phyloP scores from a whole-genome alignment of 441 rosid species.

The Syzygium syzygioides region DNA sequence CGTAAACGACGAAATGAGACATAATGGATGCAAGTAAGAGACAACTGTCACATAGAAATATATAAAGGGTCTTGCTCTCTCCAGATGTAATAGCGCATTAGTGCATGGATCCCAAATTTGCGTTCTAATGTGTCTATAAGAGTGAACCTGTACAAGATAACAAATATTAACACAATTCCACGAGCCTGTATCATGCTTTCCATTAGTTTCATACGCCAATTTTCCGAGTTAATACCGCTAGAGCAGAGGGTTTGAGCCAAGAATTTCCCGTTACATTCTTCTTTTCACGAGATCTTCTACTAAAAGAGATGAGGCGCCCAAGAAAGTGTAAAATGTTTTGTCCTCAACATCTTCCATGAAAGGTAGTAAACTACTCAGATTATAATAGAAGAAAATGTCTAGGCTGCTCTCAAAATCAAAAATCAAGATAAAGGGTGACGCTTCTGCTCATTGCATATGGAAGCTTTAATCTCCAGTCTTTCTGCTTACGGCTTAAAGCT shows the following conservation, averaged over 20 bases:
- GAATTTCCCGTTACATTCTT: background rate
- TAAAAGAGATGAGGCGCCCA: background rate
- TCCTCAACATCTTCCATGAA: background rate
- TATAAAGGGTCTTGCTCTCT: background rate
- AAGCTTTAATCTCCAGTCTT: conserved; percentile 64
- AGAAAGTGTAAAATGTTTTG: background rate
- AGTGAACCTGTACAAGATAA: background rate
- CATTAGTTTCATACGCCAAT: background rate
- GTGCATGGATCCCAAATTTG: background rate
- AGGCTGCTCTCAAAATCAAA: conserved; percentile 10
- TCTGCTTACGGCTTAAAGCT: conserved; percentile 63
- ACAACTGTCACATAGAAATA: background rate
- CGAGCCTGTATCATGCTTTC: background rate
- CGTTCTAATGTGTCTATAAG: background rate
- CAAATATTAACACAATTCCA: background rate
- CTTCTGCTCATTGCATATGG: conserved; percentile 41
- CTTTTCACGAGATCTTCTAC: background rate
- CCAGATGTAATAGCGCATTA: background rate
- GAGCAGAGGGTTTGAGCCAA: background rate
- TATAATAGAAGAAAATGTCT: background rate
- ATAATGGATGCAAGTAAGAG: background rate
- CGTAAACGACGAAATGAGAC: background rate
- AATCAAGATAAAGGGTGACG: conserved; percentile 58
- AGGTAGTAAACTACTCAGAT: background rate
- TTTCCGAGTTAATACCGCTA: background rate